Evolutionary conservation across 23 red algal species (phyloP).

Genomic region (Gracilaria gracilis): DNA sequence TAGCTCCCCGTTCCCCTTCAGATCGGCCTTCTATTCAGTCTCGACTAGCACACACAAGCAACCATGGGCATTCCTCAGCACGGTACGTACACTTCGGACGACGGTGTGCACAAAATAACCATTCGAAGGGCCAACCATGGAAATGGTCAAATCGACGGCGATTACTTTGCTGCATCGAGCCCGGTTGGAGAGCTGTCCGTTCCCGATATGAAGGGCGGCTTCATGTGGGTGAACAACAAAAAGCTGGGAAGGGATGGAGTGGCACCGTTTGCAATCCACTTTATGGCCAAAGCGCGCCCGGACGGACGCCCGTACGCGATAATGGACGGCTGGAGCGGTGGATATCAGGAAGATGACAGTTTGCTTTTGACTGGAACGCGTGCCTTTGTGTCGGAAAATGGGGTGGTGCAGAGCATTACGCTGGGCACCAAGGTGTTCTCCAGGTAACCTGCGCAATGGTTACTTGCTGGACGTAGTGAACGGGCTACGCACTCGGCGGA

Average conservation of each 20-base stretch:
- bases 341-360: constrained; percentile 5
- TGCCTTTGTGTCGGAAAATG: constrained; percentile 20
- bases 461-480: not conserved
- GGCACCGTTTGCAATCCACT: constrained; percentile 19
- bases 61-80: constrained; percentile 10
- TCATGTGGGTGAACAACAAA: constrained; percentile 28
- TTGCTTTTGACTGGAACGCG: constrained; percentile 34
- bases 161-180: constrained; percentile 5
- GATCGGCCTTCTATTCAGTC: not conserved
- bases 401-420: constrained; percentile 10
- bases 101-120: constrained; percentile 20
- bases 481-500: too few relatives aligned
- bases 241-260: constrained; percentile 15
- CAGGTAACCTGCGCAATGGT: constrained; percentile 8
- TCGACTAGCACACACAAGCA: not conserved
- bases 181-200: constrained; percentile 10
- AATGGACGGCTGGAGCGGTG: constrained; percentile 11
- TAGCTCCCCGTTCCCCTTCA: not conserved
- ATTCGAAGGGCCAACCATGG: not conserved
- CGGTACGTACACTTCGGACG: constrained; percentile 25
- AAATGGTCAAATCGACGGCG: not conserved
- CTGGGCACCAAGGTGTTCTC: constrained; percentile 37
- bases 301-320: constrained; percentile 29
- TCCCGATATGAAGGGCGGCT: not conserved
- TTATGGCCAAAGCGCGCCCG: not conserved